Base-by-base conservation (phyloP, 1,139 yeast species). In the Spencermartinsiella ligniputridi region DNA sequence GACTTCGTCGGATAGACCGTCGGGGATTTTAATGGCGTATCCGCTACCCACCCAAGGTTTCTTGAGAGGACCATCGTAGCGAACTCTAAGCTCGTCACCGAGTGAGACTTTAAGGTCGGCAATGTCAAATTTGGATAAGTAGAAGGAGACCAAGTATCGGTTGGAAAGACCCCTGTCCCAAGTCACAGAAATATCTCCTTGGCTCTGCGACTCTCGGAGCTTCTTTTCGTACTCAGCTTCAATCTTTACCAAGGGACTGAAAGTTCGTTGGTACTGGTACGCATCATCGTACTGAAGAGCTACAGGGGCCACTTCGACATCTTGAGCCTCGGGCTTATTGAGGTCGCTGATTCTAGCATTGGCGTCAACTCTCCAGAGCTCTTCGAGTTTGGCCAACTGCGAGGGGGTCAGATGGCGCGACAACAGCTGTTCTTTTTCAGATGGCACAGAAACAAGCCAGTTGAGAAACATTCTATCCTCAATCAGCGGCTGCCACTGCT, bases 401-500 rank as follows among this genome's bases (percentile, higher is more conserved):
- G 78, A 72, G 36, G 80, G 77, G 0, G 83, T 70, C 32, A 86
- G 74, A 27, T 71, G 62, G 36, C 76, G 71, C 1, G 89, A 74
- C 42, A 69, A 70, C 25, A 79, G 60, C 47, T 74, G 66, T 43
- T 83, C 87, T 41, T 79, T 87, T 46, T 82, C 89, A 2, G 72
- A 59, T 1, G 95, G 95, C 12, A 67, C 70, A 1, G 79, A 70
- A 0, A 88, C 92, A 17, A 90, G 77, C 97, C 97, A 90, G 1
- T 87, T 70, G 47, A 89, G 69, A 53, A 90, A 78, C 51, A 79
- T 81, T 34, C 95, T 72, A 52, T 87, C 84, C 51, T 84, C 94
- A 47, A 90, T 86, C 47, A 90, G 68, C 0, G 96, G 78, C 57
- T 83, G 89, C 97, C 97, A 90, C 51, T 84, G 85, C 33, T 75